Percentiles rank a stretch among this genome's conserved stretches.
Conservation (phyloP, 768 basidiomycete genomes). For the Lactarius pseudohatsudake region DNA sequence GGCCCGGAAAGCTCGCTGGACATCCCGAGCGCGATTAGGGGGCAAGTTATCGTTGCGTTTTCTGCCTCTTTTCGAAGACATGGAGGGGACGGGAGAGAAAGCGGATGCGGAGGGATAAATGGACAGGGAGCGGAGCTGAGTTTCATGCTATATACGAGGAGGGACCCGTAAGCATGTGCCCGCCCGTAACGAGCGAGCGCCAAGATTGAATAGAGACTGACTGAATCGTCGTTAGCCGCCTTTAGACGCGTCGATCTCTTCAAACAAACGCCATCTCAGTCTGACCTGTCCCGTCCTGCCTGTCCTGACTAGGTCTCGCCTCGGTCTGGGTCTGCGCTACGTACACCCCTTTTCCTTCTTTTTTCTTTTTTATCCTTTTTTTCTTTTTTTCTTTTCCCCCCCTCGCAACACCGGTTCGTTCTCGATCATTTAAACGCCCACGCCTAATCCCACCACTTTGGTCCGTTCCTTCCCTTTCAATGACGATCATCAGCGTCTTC, state of each 20-base stretch:
- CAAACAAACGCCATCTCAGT: conserved; percentile 7
- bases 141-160: conserved; percentile 34
- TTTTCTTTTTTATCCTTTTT: background rate
- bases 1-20: conserved; percentile 87
- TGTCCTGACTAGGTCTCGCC: conserved; percentile 8
- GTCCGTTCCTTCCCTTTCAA: conserved; percentile 9
- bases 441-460: conserved; percentile 14
- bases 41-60: conserved; percentile 81
- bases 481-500: conserved; percentile 12
- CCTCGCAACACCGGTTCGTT: conserved; percentile 23
- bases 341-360: background rate
- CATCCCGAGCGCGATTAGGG: conserved; percentile 81
- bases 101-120: conserved; percentile 36
- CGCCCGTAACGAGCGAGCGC: conserved; percentile 29
- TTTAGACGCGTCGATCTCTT: conserved; percentile 36
- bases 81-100: conserved; percentile 34
- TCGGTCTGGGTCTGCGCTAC: conserved; percentile 9
- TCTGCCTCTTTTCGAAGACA: conserved; percentile 87
- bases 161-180: conserved; percentile 38
- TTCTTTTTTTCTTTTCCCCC: background rate
- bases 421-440: conserved; percentile 24
- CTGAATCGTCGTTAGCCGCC: conserved; percentile 31
- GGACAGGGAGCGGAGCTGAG: conserved; percentile 37
- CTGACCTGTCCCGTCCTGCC: background rate
- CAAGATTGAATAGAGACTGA: conserved; percentile 26